Evolutionary conservation across 768 basidiomycete species (phyloP).

Genomic region (Leucogyrophana mollusca): DNA sequence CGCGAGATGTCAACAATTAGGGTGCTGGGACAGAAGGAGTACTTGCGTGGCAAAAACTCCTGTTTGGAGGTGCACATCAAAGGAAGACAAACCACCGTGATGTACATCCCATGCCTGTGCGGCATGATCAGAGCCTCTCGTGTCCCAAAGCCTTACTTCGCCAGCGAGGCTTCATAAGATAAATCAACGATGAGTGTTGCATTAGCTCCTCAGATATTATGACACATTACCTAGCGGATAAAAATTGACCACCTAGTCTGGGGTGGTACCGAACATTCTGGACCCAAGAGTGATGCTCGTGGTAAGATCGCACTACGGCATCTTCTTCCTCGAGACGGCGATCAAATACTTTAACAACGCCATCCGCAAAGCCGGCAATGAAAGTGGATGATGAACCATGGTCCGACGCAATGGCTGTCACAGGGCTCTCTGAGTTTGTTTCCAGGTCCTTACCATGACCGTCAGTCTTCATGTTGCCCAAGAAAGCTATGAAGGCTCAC

Average conservation of each 20-base stretch:
- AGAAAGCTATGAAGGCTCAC: constrained; percentile 49
- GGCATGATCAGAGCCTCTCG: constrained; percentile 62
- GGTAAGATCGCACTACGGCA: constrained; percentile 75
- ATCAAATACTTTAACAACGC: constrained; percentile 87
- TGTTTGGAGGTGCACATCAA: constrained; percentile 84
- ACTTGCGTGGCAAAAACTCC: constrained; percentile 85
- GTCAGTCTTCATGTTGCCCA: too few species aligned
- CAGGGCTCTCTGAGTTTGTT: constrained; percentile 86
- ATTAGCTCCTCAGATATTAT: background rate
- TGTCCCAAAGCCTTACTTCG: constrained; percentile 89
- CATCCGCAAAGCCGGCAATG: constrained; percentile 91
- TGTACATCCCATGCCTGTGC: constrained; percentile 63
- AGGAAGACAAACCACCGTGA: constrained; percentile 72
- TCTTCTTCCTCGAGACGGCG: constrained; percentile 82
- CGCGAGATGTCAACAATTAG: constrained; percentile 7
- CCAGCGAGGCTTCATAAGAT: constrained; percentile 69
- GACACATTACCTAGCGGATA: constrained; percentile 79
- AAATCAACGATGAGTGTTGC: background rate
- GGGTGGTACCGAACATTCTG: constrained; percentile 89
- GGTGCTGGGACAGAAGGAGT: background rate
- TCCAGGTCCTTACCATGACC: constrained; percentile 88
- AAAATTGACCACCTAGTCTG: constrained; percentile 60
- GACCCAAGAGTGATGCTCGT: constrained; percentile 84
- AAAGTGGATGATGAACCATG: constrained; percentile 75
- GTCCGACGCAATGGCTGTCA: constrained; percentile 84